A percentile compares a stretch with the other conserved stretches of the same genome.
Evolutionary conservation across 495 filamentous ascomycete genomes (phyloP).

Genomic region (Penicillium simplicissimum): DNA sequence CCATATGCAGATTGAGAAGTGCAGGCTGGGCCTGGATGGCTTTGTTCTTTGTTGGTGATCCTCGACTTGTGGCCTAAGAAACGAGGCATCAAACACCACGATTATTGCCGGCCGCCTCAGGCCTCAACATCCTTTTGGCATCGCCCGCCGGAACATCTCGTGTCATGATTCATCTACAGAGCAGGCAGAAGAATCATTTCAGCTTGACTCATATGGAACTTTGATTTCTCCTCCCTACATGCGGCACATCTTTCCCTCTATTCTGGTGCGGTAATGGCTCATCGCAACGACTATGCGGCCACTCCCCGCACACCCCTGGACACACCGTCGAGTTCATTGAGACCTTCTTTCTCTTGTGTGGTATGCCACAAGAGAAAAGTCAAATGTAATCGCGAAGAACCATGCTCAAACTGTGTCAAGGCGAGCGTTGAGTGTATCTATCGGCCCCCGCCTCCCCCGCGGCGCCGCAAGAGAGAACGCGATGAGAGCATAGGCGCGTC

Average conservation of each 20-base stretch:
- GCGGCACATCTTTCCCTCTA: background rate
- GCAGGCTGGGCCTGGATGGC: no score
- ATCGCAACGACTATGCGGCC: background rate
- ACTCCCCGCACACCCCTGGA: conserved; percentile 2
- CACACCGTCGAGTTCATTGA: conserved; percentile 14
- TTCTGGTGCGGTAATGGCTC: conserved; percentile 1
- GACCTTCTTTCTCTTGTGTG: conserved; percentile 57
- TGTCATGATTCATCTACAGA: background rate
- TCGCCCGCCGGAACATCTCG: background rate
- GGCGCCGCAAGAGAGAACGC: conserved; percentile 58
- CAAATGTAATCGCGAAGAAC: conserved; percentile 64
- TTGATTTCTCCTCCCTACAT: background rate
- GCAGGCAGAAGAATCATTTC: background rate
- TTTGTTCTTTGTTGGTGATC: no score
- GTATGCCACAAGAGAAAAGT: conserved; percentile 69
- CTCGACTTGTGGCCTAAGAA: background rate
- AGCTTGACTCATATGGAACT: background rate
- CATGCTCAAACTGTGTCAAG: conserved; percentile 67
- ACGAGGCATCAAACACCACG: background rate
- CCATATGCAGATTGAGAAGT: no score
- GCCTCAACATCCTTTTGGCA: background rate
- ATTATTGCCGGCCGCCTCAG: background rate
- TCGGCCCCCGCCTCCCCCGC: conserved; percentile 57
- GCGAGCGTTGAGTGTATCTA: conserved; percentile 58
- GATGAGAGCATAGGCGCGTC: conserved; percentile 44